A percentile compares a stretch with the other conserved stretches of the same genome.
phyloP scores from a whole-genome alignment of 768 basidiomycete genomes.

The Lactarius indigo region DNA sequence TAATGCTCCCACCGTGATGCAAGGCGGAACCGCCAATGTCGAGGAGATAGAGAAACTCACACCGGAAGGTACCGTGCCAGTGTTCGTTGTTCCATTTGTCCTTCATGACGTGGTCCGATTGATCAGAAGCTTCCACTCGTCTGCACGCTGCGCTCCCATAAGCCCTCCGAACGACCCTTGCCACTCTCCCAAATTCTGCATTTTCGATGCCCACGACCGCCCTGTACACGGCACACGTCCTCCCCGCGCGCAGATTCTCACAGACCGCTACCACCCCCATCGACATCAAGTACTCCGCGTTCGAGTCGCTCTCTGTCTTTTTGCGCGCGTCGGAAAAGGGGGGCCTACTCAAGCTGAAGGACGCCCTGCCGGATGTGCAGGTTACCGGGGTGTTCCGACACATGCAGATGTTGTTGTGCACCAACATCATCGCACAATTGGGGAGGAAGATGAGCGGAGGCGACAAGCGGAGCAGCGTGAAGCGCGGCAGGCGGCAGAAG shows the following conservation, averaged over 20 bases:
- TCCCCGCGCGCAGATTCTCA: slow-evolving; percentile 74
- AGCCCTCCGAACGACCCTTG: slow-evolving; percentile 50
- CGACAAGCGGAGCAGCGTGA: slow-evolving; percentile 56
- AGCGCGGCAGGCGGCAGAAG: slow-evolving; percentile 51
- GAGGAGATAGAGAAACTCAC: slow-evolving; percentile 24
- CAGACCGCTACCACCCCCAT: slow-evolving; percentile 42
- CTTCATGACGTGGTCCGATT: neutral
- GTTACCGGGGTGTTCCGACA: slow-evolving; percentile 46
- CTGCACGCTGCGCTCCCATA: slow-evolving; percentile 64
- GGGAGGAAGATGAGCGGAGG: slow-evolving; percentile 58
- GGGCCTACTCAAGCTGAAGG: slow-evolving; percentile 66
- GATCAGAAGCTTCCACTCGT: slow-evolving; percentile 52
- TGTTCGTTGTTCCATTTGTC: neutral
- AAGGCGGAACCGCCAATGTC: neutral
- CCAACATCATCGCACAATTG: slow-evolving; percentile 51
- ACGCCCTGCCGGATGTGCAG: slow-evolving; percentile 37
- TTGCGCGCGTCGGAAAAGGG: slow-evolving; percentile 78
- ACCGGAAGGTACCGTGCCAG: slow-evolving; percentile 29
- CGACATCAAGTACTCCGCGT: slow-evolving; percentile 73
- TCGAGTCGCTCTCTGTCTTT: slow-evolving; percentile 80
- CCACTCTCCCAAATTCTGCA: slow-evolving; percentile 44
- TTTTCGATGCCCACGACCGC: slow-evolving; percentile 76
- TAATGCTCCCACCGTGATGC: slow-evolving; percentile 1
- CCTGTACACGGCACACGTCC: slow-evolving; percentile 74
- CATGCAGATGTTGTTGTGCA: slow-evolving; percentile 59